Evolutionary conservation across 2,329 filamentous ascomycete species (phyloP), one percentile per base, ranked within the genome.

Genomic region (Curvularia sp.): DNA sequence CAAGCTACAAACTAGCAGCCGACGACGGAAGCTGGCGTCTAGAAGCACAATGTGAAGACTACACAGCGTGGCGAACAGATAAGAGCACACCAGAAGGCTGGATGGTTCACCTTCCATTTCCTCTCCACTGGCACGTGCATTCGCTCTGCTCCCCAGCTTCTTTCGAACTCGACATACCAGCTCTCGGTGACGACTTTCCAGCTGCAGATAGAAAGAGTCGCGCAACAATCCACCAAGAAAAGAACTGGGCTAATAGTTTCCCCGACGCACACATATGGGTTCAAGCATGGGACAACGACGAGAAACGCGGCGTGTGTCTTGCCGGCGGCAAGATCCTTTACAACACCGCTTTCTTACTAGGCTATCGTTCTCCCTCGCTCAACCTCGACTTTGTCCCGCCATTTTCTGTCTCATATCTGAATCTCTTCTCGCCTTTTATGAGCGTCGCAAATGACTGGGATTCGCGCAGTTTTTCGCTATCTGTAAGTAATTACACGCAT

Each of bases 101-200:
- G 59, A 73, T 84, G n/a, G 77, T 79, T 4, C 58, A 78, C 20
- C 71, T 84, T 0, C 81, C 81, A 0, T 67, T 84, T 0, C 82
- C 82, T 1, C 66, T 84, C 2, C 82, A 84, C 60, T 84, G 82
- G 82, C 81, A 83, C 60, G 82, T 84, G 4, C 80, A 83, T 31
- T 80, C 79, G 1, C 73, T 82, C 7, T 74, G 68, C 39, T 82
- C 81, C 1, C 65, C 73, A 1, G 77, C 76, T 51, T 67, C 69
- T 3, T 81, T 80, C 67, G 63, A 61, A 4, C 71, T 84, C 39
- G 61, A 64, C 4, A 78, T 83, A 5, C 72, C 77, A 1, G 62
- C 68, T 4, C 53, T 73, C 4, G 63, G 60, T 10, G 38, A 67
- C 62, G 54, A 58, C 1, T 63, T 68, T 3, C 57, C 69, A 64